Evolutionary conservation across 164 flowering plant genomes (phyloP).

Genomic region (Berberis thunbergii): DNA sequence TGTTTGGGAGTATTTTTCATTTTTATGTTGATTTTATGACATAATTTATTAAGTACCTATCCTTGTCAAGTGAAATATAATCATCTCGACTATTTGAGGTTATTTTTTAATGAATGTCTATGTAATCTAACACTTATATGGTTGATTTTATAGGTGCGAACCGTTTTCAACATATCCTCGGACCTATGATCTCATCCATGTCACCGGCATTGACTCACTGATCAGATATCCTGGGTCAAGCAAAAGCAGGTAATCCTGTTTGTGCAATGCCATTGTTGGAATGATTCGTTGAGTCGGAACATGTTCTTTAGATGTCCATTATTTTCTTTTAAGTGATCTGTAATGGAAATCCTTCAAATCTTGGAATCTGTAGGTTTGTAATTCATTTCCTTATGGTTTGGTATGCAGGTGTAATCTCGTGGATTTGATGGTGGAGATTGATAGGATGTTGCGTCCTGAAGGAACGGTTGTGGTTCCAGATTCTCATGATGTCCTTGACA

Average conservation of each 20-base stretch:
- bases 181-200: slow-evolving; percentile 83
- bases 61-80: too few relatives aligned
- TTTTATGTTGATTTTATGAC: too few relatives aligned
- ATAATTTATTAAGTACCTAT: too few relatives aligned
- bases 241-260: slow-evolving; percentile 55
- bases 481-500: slow-evolving; percentile 66
- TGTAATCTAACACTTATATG: not conserved
- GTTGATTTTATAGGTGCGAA: slow-evolving; percentile 67
- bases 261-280: not conserved
- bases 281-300: too few relatives aligned
- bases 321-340: too few relatives aligned
- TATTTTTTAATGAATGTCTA: too few relatives aligned
- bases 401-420: slow-evolving; percentile 76
- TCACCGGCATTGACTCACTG: slow-evolving; percentile 62
- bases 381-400: not conserved
- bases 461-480: slow-evolving; percentile 83
- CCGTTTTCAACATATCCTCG: slow-evolving; percentile 98
- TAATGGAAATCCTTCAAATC: too few relatives aligned
- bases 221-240: slow-evolving; percentile 39
- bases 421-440: slow-evolving; percentile 89
- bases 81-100: too few relatives aligned
- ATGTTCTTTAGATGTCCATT: too few relatives aligned
- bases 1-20: too few relatives aligned
- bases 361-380: not conserved
- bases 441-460: slow-evolving; percentile 82